Evolutionary conservation across 768 basidiomycete genomes (phyloP), one percentile per base, ranked within the genome.

Genomic region (Phylloporus sp.): DNA sequence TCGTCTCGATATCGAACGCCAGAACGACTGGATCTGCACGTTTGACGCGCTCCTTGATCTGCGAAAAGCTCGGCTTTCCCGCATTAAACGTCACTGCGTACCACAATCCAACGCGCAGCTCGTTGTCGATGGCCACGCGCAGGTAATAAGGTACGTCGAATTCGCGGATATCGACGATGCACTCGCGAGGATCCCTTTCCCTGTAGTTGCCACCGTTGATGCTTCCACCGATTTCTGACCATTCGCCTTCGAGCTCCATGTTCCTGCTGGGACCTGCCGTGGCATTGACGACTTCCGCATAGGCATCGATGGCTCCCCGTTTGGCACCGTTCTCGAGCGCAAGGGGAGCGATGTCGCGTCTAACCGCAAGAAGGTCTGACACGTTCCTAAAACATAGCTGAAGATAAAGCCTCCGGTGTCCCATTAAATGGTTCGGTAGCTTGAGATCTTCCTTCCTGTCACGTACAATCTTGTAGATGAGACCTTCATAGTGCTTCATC

Each of bases 1-100:
- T 95, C 16, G 92, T 95, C 70, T 99, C 97, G 65, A 99, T 99
- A 83, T 98, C 97, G 68, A 78, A 99, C 0, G 97, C 97, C 91
- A 99, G 88, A 47, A 99, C 94, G 38, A 99, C 94, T 0, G 97
- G 97, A 63, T 99, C 97, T 20, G 97, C 94, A 80, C 97, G 94
- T 67, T 97, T 95, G 53, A 98, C 94, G 50, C 92, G 84, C 59
- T 95, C 91, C 20, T 75, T 70, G 51, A 98, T 79, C 41, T 72
- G 84, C 32, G 70, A 73, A 64, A 98, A 83, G 12, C 73, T 72
- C 5, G 93, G 91, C 50, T 86, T 82, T 5, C 94, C 95, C 4
- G 83, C 84, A 2, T 79, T 79, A 58, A 95, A 93, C 5, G 86
- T 83, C 47, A 99, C 82, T 0, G 82, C 78, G 62, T 99, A 99